Evolutionary conservation across 441 rosid genomes (phyloP), one percentile per base, ranked within the genome.

Genomic region (Erodium chrysanthum): DNA sequence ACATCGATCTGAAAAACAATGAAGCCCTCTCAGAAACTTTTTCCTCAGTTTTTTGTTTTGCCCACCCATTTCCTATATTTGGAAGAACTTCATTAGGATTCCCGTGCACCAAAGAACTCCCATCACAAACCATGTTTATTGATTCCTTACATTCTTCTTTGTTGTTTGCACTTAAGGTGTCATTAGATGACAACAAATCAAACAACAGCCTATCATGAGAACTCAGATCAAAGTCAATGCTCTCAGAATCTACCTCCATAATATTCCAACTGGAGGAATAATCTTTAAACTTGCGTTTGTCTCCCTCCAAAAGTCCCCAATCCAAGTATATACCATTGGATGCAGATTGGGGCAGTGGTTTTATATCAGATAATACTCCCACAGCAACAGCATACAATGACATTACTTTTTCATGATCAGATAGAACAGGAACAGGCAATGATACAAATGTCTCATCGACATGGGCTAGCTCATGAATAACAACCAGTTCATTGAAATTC

Each of bases 261-360:
- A 73, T 68, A 71, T 74, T 76, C 73, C 70, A 83, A 72, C 64
- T 70, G 69, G 63, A 71, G 27, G 84, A 78, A 74, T 58, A 58
- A 66, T 64, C 56, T n/a, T 76, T 76, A 69, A 52, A 66, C 78
- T 31, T 78, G 78, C 74, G 74, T 67, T 76, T 82, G 46, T 83
- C 87, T 65, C 78, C 86, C 75, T 87, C 95, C 71, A 90, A 78
- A 59, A 92, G 86, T 75, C 81, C 82, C 96, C 92, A 92, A 70
- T 91, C 85, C 82, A 95, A 78, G 86, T 95, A 95, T 72, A 95
- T 92, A 73, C 81, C 86, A 83, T 87, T 84, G 60, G 96, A 87
- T 66, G 89, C 85, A 68, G 92, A 80, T 29, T 85, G 77, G 7
- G 83, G 78, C 61, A 71, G 75, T 64, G 77, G 81, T 81, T 82